These are phyloP conservation scores for Xerocomus brunneocitrinus DNA, from an alignment of 768 basidiomycete species.

Conservation along the genomic window DNA sequence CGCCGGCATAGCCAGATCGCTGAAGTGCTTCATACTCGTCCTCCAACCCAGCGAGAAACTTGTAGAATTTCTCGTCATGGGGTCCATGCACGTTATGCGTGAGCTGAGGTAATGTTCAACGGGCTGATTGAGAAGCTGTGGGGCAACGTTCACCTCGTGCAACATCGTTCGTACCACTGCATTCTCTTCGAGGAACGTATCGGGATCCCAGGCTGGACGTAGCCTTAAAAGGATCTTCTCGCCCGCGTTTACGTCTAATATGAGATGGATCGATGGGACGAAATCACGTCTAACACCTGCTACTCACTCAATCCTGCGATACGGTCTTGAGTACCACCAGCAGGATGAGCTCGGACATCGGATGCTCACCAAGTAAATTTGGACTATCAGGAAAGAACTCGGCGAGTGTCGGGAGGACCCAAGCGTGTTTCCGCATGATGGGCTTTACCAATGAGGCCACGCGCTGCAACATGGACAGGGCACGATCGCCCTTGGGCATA, in stretches of 20 bases:
- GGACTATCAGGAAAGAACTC: slow-evolving; percentile 83
- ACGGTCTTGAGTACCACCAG: slow-evolving; percentile 6
- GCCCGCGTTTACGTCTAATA: slow-evolving; percentile 70
- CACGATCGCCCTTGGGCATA: slow-evolving; percentile 61
- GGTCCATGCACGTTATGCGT: slow-evolving; percentile 87
- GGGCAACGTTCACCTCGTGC: slow-evolving; percentile 60
- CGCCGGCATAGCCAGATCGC: slow-evolving; percentile 80
- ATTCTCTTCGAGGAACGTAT: slow-evolving; percentile 71
- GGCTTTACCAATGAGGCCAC: slow-evolving; percentile 84
- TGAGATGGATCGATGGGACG: neutral
- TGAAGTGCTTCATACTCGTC: slow-evolving; percentile 82
- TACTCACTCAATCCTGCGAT: slow-evolving; percentile 37
- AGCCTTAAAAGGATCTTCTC: slow-evolving; percentile 80
- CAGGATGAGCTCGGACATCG: neutral
- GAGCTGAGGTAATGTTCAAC: slow-evolving; percentile 44
- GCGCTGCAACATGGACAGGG: slow-evolving; percentile 61
- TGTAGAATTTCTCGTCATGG: slow-evolving; percentile 83
- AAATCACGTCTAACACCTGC: neutral
- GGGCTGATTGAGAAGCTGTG: neutral
- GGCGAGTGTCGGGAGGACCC: slow-evolving; percentile 75
- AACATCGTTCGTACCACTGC: slow-evolving; percentile 81
- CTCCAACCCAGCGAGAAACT: slow-evolving; percentile 64
- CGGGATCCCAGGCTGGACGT: slow-evolving; percentile 61
- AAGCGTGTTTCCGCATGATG: slow-evolving; percentile 83
- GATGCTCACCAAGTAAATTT: slow-evolving; percentile 60